Evolutionary conservation across 164 flowering plant genomes (phyloP), one percentile per base, ranked within the genome.

Genomic region (Liriodendron chinense): DNA sequence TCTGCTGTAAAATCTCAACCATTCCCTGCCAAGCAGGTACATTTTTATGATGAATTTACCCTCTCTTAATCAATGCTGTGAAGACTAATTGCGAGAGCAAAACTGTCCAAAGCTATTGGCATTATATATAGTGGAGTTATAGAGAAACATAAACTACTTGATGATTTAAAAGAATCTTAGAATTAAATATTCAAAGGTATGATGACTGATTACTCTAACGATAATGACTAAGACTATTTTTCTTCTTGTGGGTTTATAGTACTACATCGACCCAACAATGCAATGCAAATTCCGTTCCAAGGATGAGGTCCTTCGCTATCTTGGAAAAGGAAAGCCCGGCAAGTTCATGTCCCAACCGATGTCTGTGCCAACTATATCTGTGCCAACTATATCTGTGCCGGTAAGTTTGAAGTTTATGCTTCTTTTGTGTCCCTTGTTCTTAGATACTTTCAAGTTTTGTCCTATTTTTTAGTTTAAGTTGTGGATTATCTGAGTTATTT

Each of bases 281-380:
- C 84, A 81, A 64, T 48, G 81, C 64, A 87, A 80, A 71, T 82
- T 79, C 70, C 80, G 74, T 23, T 79, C 82, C 65, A 84, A 82
- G 82, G 77, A 77, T 63, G 83, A 74, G n/a, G 72, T 83, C 24
- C 4, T 81, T 18, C 78, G 67, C 10, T 75, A 76, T 73, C 26
- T 62, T 63, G 77, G 53, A 68, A 26, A 21, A 23, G 76, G 50
- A 72, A 76, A 64, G 64, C 43, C 26, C 9, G 59, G 22, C 6
- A 9, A 1, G 43, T 3, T 25, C 9, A 74, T 21, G 43, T 47
- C 79, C 70, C 77, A 48, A 22, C 74, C 71, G 34, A 18, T 43
- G 28, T 47, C 26, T n/a, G 62, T 62, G 16, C 1, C 22, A 57
- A 9, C 65, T 43, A 28, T 16, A 74, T 48, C 48, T 77, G 12